Conservation (phyloP, 768 basidiomycete genomes). For the Scleroderma bovista region DNA sequence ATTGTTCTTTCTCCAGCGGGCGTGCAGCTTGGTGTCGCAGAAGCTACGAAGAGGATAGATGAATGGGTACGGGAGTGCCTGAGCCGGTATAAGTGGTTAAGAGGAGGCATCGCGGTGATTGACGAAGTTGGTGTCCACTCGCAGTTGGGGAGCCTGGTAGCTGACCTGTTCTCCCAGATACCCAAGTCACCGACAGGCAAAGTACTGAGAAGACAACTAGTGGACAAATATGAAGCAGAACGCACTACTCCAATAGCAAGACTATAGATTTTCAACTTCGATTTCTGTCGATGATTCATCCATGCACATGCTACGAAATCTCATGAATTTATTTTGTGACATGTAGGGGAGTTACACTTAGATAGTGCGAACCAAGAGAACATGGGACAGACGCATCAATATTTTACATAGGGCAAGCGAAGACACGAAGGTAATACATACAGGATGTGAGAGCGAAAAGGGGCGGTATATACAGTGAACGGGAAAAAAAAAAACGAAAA, state of each 20-base stretch:
- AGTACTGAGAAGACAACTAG: constrained; percentile 54
- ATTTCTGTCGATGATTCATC: neutral
- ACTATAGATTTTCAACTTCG: constrained; percentile 16
- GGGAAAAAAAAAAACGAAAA: no score
- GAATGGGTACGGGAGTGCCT: constrained; percentile 57
- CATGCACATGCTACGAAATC: neutral
- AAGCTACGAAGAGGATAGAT: constrained; percentile 44
- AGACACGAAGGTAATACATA: no score
- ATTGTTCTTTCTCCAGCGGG: constrained; percentile 59
- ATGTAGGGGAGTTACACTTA: no score
- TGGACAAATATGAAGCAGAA: constrained; percentile 48
- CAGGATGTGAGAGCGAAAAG: no score
- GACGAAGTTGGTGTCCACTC: constrained; percentile 41
- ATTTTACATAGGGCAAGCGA: no score
- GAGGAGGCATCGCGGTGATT: constrained; percentile 66
- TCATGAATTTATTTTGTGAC: no score
- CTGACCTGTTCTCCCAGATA: constrained; percentile 39
- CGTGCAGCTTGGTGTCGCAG: constrained; percentile 37
- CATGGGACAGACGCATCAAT: no score
- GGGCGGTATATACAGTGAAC: no score
- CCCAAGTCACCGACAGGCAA: constrained; percentile 76
- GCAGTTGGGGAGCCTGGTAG: neutral
- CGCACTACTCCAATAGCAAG: constrained; percentile 16
- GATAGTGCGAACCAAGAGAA: no score
- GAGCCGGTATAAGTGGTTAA: constrained; percentile 72